phyloP scores from a whole-genome alignment of 2,329 filamentous ascomycete species.

The Colletotrichum sp. region DNA sequence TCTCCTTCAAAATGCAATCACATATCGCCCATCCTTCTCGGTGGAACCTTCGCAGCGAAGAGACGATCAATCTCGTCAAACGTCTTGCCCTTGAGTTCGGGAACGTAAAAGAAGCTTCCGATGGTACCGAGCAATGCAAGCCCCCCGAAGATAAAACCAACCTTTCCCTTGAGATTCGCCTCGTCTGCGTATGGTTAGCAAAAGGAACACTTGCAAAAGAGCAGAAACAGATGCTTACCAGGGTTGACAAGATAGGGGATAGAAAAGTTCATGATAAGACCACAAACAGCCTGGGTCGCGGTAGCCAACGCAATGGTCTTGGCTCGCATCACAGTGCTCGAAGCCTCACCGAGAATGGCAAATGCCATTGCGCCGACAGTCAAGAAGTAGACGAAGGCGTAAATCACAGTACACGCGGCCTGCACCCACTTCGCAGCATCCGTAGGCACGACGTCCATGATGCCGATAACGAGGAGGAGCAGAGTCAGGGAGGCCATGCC shows the following conservation, averaged over 20 bases:
- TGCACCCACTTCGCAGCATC: conserved; percentile 48
- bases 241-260: conserved; percentile 31
- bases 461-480: conserved; percentile 46
- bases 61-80: conserved; percentile 30
- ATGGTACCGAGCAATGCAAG: conserved; percentile 22
- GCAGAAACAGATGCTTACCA: rapidly evolving
- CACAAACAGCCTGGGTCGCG: conserved; percentile 42
- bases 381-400: conserved; percentile 37
- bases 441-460: conserved; percentile 48
- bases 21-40: conserved; percentile 1
- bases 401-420: conserved; percentile 51
- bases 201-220: no score
- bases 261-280: conserved; percentile 32
- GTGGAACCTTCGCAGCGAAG: conserved; percentile 25
- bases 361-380: conserved; percentile 39
- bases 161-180: conserved; percentile 35
- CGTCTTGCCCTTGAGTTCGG: conserved; percentile 26
- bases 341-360: conserved; percentile 59
- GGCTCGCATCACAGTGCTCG: conserved; percentile 46
- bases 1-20: background rate
- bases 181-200: conserved; percentile 4
- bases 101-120: conserved; percentile 25
- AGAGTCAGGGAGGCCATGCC: conserved; percentile 42
- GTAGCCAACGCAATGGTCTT: conserved; percentile 50
- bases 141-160: conserved; percentile 26